Conservation (phyloP, 129 eudicot genomes). For the Flaveria sonorensis region DNA sequence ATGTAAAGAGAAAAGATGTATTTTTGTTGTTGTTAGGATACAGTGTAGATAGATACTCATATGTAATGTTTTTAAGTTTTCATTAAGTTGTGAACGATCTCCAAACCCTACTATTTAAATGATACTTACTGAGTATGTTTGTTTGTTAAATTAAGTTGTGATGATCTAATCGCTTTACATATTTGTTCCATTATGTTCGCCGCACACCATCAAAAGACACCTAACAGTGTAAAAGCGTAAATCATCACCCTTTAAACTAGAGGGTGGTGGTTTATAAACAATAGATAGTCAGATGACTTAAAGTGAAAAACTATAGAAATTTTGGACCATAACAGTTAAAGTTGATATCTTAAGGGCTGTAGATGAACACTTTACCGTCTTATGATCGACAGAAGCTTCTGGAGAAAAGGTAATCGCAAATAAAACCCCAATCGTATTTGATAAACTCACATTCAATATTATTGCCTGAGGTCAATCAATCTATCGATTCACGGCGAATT, state of each 20-base stretch:
- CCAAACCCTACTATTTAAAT: too few relatives aligned
- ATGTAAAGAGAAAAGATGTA: too few relatives aligned
- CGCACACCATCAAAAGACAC: too few relatives aligned
- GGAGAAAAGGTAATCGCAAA: constrained; percentile 13
- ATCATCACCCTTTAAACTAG: background rate
- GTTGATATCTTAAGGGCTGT: background rate
- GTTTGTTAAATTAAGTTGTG: too few relatives aligned
- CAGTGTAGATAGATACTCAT: too few relatives aligned
- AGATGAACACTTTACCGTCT: background rate
- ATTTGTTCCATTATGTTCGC: too few relatives aligned
- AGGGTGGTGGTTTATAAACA: background rate
- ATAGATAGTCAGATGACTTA: background rate
- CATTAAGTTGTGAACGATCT: too few relatives aligned
- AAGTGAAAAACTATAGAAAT: background rate
- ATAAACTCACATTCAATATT: background rate
- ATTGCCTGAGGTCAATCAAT: background rate
- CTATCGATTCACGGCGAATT: background rate
- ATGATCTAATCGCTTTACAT: too few relatives aligned
- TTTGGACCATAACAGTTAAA: constrained; percentile 1
- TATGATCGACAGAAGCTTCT: constrained; percentile 27
- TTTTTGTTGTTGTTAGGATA: too few relatives aligned
- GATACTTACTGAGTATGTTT: too few relatives aligned
- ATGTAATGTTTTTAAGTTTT: too few relatives aligned
- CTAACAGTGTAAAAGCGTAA: too few relatives aligned
- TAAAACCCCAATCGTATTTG: constrained; percentile 4